Evolutionary conservation across 805 yeast genomes (phyloP).

Genomic region (Spathaspora sp.): DNA sequence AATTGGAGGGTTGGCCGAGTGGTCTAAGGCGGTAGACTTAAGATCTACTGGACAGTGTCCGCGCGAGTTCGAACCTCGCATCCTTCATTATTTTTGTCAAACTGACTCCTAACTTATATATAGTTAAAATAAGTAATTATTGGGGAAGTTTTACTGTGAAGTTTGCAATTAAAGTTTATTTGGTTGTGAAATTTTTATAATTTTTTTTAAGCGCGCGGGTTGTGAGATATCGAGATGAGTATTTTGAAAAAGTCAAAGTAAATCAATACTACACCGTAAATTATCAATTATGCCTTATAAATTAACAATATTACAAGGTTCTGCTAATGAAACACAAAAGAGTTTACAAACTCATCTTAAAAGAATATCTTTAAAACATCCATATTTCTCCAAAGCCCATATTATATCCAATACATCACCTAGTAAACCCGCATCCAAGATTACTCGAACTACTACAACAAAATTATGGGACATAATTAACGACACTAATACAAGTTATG

Average conservation of each 20-base stretch:
- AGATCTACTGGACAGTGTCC: constrained; percentile 3
- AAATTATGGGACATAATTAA: constrained; percentile 1
- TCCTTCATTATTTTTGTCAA: background rate
- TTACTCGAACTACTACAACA: background rate
- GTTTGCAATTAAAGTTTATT: too few relatives aligned
- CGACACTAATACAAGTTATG: background rate
- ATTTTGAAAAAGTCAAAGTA: background rate
- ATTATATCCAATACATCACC: background rate
- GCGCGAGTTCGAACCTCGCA: constrained; percentile 4
- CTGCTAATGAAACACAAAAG: background rate
- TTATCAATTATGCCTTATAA: background rate
- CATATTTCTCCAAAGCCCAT: background rate
- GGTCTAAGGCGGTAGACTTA: constrained; percentile 3
- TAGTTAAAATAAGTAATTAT: too few relatives aligned
- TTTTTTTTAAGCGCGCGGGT: too few relatives aligned
- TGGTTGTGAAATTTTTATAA: too few relatives aligned
- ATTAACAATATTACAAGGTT: background rate
- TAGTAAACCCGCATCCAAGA: background rate
- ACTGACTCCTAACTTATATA: too few relatives aligned
- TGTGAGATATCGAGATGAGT: background rate
- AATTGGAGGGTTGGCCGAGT: constrained; percentile 3
- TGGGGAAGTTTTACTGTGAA: too few relatives aligned
- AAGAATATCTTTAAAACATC: background rate
- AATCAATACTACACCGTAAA: background rate
- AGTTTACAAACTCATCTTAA: background rate